A percentile compares a stretch with the other conserved stretches of the same genome.
These are phyloP conservation scores for Thuja plicata DNA, from an alignment of 83 land plant genomes.

Conservation along the genomic window DNA sequence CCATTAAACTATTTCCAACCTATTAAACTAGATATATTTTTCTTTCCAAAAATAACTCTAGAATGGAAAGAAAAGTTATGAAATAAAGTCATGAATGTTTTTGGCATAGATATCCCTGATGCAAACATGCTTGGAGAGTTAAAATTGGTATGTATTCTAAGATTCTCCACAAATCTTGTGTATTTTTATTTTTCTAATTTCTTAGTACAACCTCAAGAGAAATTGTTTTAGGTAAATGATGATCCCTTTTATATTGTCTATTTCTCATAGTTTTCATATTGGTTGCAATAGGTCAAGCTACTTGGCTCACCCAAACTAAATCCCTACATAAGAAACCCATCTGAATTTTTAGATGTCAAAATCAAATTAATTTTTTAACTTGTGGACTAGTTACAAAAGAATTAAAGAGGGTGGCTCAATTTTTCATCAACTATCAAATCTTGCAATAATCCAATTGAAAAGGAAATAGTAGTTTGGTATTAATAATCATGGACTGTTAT, in stretches of 20 bases:
- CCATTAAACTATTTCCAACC: conserved; percentile 33
- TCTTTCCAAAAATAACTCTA: conserved; percentile 29
- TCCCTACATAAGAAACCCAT: not conserved
- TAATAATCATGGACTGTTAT: too few species aligned
- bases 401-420: not conserved
- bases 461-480: too few species aligned
- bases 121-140: conserved; percentile 30
- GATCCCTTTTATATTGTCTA: not conserved
- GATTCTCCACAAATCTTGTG: not conserved
- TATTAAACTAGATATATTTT: conserved; percentile 30
- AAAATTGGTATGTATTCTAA: conserved; percentile 22
- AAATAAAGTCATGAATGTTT: conserved; percentile 31
- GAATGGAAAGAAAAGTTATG: conserved; percentile 54
- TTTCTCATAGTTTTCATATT: not conserved
- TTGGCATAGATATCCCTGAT: conserved; percentile 25
- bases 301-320: not conserved
- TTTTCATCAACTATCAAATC: too few species aligned
- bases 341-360: too few species aligned
- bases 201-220: not conserved
- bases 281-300: not conserved
- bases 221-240: not conserved
- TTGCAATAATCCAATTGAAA: too few species aligned
- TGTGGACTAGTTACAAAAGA: not conserved
- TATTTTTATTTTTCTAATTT: not conserved
- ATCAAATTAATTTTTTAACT: not conserved